These are phyloP conservation scores for Apiospora malaysiana DNA, from an alignment of 2,329 filamentous ascomycete species.

Conservation along the genomic window DNA sequence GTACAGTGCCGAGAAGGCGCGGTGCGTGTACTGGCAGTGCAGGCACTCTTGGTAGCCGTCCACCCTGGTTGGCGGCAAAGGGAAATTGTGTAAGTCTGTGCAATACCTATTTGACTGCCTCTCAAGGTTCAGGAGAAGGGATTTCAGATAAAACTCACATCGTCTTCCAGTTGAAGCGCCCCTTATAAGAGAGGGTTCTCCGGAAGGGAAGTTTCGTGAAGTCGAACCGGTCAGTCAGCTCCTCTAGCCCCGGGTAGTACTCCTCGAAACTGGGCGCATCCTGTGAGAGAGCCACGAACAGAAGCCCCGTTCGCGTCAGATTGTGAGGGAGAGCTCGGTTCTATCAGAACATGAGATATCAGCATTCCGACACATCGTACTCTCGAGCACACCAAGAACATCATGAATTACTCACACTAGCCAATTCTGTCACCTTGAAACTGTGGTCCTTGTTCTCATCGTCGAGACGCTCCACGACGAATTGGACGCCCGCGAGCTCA, in stretches of 20 bases:
- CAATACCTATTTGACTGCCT: not conserved
- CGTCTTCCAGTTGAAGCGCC: slow-evolving; percentile 65
- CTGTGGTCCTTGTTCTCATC: not conserved
- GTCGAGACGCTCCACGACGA: slow-evolving; percentile 19
- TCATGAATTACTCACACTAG: not conserved
- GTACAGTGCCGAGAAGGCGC: slow-evolving; percentile 59
- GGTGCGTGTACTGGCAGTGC: slow-evolving; percentile 64
- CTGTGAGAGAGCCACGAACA: slow-evolving; percentile 57
- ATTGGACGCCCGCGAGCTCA: slow-evolving; percentile 22
- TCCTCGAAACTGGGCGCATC: slow-evolving; percentile 55
- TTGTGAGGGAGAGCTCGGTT: slow-evolving; percentile 16
- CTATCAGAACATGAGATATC: not conserved
- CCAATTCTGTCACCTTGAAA: not conserved
- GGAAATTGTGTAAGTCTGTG: not conserved
- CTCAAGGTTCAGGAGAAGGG: not conserved
- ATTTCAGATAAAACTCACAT: slow-evolving; percentile 43
- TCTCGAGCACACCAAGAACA: too few relatives aligned
- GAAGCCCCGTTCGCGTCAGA: slow-evolving; percentile 56
- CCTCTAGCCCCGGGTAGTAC: slow-evolving; percentile 58
- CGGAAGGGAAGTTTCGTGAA: slow-evolving; percentile 59
- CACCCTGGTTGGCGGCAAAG: slow-evolving; percentile 39
- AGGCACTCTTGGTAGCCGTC: slow-evolving; percentile 65
- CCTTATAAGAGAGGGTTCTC: slow-evolving; percentile 59
- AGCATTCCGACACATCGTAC: not conserved
- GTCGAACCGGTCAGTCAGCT: slow-evolving; percentile 54